A percentile compares a stretch with the other conserved stretches of the same genome.
These are phyloP conservation scores for Aristolochia californica DNA, from an alignment of 164 flowering plant species.

Conservation along the genomic window DNA sequence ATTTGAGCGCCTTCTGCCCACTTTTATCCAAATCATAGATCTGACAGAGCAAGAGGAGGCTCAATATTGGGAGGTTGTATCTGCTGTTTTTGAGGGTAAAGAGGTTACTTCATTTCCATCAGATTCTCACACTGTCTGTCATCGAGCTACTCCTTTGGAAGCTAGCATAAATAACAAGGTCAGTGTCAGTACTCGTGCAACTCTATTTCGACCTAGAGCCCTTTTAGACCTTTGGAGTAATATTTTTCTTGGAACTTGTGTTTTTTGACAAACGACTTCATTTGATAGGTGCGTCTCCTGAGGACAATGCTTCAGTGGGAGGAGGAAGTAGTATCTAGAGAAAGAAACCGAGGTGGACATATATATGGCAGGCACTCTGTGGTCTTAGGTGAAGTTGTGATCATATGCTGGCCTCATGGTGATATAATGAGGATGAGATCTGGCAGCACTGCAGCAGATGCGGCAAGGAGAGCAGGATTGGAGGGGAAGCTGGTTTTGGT, in stretches of 20 bases:
- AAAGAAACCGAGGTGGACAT: conserved; percentile 7
- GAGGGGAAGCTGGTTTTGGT: conserved; percentile 76
- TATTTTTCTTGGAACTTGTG: background rate
- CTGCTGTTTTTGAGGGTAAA: conserved; percentile 75
- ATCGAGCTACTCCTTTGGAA: conserved; percentile 29
- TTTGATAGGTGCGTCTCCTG: conserved; percentile 49
- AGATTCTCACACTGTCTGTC: conserved; percentile 12
- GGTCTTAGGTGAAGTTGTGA: conserved; percentile 58
- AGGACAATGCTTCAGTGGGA: conserved; percentile 97
- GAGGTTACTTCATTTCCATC: conserved; percentile 29
- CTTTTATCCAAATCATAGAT: conserved; percentile 86
- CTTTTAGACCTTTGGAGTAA: too few species aligned
- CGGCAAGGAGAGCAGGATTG: conserved; percentile 63
- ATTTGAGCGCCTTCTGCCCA: conserved; percentile 67
- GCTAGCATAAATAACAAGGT: conserved; percentile 81
- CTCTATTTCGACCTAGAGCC: background rate
- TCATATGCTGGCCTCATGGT: conserved; percentile 82
- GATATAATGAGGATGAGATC: conserved; percentile 66
- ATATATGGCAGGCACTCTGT: conserved; percentile 14
- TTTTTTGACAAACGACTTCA: background rate
- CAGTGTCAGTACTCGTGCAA: conserved; percentile 22
- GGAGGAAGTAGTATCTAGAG: conserved; percentile 47
- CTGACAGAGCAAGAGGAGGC: conserved; percentile 73
- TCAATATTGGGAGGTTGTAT: conserved; percentile 64
- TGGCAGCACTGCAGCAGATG: conserved; percentile 96